Evolutionary conservation across 2,329 filamentous ascomycete species (phyloP).

Genomic region (Aspergillus alliaceus): DNA sequence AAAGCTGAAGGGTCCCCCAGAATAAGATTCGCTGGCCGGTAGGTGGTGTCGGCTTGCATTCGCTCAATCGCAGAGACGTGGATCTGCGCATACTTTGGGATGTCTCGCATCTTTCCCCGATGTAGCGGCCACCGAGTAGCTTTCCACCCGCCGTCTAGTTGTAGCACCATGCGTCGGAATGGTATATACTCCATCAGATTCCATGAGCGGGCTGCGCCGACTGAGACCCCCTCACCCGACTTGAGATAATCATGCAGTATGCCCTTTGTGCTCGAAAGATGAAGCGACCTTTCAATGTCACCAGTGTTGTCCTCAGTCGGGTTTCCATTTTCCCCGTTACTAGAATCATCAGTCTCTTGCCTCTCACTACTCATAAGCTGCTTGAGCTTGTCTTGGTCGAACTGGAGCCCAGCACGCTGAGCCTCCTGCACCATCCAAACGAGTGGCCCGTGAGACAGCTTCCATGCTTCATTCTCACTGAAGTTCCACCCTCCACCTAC

Average conservation of each 20-base stretch:
- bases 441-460: conserved; percentile 54
- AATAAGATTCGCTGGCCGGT: conserved; percentile 72
- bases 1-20: conserved; percentile 31
- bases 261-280: conserved; percentile 26
- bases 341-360: background rate
- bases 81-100: conserved; percentile 65
- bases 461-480: conserved; percentile 48
- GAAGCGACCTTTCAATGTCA: background rate
- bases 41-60: conserved; percentile 60
- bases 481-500: conserved; percentile 73
- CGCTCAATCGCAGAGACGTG: conserved; percentile 69
- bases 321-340: background rate
- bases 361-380: background rate
- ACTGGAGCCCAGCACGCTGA: conserved; percentile 63
- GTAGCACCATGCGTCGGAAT: conserved; percentile 72
- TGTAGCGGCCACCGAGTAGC: conserved; percentile 73
- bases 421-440: conserved; percentile 69
- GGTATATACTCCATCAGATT: conserved; percentile 76
- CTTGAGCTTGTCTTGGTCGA: conserved; percentile 49
- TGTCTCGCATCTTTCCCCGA: conserved; percentile 70
- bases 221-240: conserved; percentile 57
- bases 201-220: conserved; percentile 60
- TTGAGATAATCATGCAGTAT: conserved; percentile 66
- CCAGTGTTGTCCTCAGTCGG: background rate
- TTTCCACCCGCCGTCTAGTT: conserved; percentile 56